Evolutionary conservation across 805 yeast genomes (phyloP).

Genomic region (Candida awuae): DNA sequence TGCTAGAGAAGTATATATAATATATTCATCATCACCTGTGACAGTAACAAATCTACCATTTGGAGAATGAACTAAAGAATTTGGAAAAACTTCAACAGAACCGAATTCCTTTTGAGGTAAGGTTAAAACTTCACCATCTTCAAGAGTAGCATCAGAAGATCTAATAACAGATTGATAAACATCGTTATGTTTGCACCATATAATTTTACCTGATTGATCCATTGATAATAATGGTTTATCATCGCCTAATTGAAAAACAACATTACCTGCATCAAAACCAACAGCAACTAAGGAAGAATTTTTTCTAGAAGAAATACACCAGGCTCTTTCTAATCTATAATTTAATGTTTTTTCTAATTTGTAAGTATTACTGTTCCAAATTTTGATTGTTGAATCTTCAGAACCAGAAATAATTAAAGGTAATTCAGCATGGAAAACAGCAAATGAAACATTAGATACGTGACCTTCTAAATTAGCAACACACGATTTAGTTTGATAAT

Average conservation of each 20-base stretch:
- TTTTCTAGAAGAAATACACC: slow-evolving; percentile 82
- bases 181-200: slow-evolving; percentile 88
- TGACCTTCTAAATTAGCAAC: slow-evolving; percentile 95
- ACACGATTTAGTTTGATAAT: slow-evolving; percentile 92
- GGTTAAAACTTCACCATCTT: slow-evolving; percentile 75
- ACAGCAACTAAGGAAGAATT: slow-evolving; percentile 74
- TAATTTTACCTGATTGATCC: slow-evolving; percentile 87
- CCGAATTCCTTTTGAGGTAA: slow-evolving; percentile 87
- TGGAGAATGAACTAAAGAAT: slow-evolving; percentile 82
- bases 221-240: slow-evolving; percentile 91
- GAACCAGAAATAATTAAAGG: slow-evolving; percentile 94
- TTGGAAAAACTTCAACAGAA: slow-evolving; percentile 88
- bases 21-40: slow-evolving; percentile 96
- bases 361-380: slow-evolving; percentile 94
- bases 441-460: slow-evolving; percentile 89
- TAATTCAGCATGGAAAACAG: slow-evolving; percentile 95
- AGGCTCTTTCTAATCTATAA: slow-evolving; percentile 88
- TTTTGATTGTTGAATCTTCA: slow-evolving; percentile 88
- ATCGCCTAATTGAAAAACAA: slow-evolving; percentile 82
- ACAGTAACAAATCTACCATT: slow-evolving; percentile 96
- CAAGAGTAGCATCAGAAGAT: slow-evolving; percentile 46
- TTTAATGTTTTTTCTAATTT: slow-evolving; percentile 87
- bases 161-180: slow-evolving; percentile 77
- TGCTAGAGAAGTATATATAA: slow-evolving; percentile 91
- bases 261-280: slow-evolving; percentile 92